Base-by-base conservation (phyloP, 805 yeast species). In the Zygosaccharomyces gambellarensis region DNA sequence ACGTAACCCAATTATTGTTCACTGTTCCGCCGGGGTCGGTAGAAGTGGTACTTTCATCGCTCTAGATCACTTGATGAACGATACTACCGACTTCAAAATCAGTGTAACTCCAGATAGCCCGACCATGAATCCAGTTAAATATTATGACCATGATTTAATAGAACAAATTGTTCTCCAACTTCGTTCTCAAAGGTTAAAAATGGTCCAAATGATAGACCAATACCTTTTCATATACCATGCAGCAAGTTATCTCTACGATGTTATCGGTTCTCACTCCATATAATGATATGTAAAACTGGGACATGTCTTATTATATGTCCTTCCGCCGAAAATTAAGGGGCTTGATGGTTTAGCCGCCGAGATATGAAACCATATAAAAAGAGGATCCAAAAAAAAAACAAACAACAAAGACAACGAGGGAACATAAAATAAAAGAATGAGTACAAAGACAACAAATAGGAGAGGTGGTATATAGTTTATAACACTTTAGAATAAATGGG, bases 21-120 rank as follows among this genome's bases (percentile, higher is more conserved):
- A 94, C 64, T 94, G 99, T 61, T 89, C 97, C 4, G 99, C 99
- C 0, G 99, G 99, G 0, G 92, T 95, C 52, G 99, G 99, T 2
- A 73, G 99, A 54, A 88, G 98, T 0, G 99, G 99, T 2, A 89
- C 96, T 1, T 87, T 83, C 61, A 80, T 88, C 51, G 81, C 90
- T 9, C 41, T 68, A 23, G 70, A 67, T 36, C 70, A 68, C 45
- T 25, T 68, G 25, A 50, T 64, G 25, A 67, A 61, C 47, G 60
- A 65, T 25, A 63, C 67, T 1, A 43, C 34, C 12, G 70, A 62
- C 42, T 63, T 61, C 31, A 50, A 39, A 42, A 11, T 21, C 12
- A 38, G 29, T 8, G 27, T 30, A 19, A 23, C 10, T 17, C 14
- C 43, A 6, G 34, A 34, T 5, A 32, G 22, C 7, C 31, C 14